phyloP scores from a whole-genome alignment of 2,329 filamentous ascomycete species.

The Allantophomopsis lycopodina region DNA sequence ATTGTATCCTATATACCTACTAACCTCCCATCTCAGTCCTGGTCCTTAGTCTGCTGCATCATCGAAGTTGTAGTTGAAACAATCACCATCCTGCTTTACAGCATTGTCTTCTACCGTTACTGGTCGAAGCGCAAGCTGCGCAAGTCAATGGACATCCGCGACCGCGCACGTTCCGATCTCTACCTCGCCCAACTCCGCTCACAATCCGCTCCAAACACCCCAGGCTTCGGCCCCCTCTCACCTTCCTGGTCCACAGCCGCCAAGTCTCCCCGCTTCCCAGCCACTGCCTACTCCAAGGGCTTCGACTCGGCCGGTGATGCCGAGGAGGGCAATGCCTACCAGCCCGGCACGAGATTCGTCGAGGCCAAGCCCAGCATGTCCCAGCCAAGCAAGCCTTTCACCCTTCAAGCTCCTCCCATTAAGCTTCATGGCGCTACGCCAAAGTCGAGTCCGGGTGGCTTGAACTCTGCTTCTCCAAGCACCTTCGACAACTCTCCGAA shows the following conservation, averaged over 20 bases:
- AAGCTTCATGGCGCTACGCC: conserved; percentile 70
- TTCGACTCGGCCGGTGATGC: conserved; percentile 34
- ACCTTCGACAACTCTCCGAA: conserved; percentile 6
- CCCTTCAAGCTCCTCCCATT: conserved; percentile 71
- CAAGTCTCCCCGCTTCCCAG: conserved; percentile 42
- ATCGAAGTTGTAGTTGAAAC: conserved; percentile 92
- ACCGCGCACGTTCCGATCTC: conserved; percentile 85
- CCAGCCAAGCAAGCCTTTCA: conserved; percentile 51
- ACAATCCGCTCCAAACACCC: conserved; percentile 90
- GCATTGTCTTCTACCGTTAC: conserved; percentile 91
- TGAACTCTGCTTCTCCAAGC: conserved; percentile 34
- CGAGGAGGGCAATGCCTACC: conserved; percentile 38
- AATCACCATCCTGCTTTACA: conserved; percentile 86
- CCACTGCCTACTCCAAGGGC: conserved; percentile 31
- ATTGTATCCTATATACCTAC: conserved; percentile 6
- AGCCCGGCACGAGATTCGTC: conserved; percentile 33
- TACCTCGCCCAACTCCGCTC: conserved; percentile 77
- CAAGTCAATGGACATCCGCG: conserved; percentile 93
- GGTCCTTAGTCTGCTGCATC: conserved; percentile 90
- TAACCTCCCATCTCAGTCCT: conserved; percentile 50
- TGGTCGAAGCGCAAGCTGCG: conserved; percentile 90
- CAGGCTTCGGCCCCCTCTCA: conserved; percentile 65
- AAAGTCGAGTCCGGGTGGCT: conserved; percentile 38
- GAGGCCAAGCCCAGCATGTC: conserved; percentile 52
- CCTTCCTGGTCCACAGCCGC: conserved; percentile 29